These are phyloP conservation scores for Lyophyllum semitale DNA, from an alignment of 768 basidiomycete species.

Conservation along the genomic window DNA sequence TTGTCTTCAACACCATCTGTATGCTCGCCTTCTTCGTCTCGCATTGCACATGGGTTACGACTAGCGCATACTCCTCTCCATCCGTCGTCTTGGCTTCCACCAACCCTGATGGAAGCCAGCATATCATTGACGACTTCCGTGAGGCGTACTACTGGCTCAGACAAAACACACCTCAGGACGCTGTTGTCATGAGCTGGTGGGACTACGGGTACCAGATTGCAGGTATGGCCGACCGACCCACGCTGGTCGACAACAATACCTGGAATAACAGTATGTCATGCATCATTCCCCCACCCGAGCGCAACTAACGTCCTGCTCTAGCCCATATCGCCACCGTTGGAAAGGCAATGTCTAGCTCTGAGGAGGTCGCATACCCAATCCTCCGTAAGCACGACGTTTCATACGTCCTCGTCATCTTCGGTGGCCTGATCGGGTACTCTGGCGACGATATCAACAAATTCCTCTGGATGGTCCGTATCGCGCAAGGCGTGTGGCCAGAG, in stretches of 20 bases:
- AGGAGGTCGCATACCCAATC: slow-evolving; percentile 97
- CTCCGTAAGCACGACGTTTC: slow-evolving; percentile 96
- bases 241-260: slow-evolving; percentile 97
- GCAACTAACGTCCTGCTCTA: slow-evolving; percentile 26
- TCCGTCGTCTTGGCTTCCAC: slow-evolving; percentile 90
- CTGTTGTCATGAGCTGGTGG: slow-evolving; percentile 99
- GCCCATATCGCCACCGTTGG: slow-evolving; percentile 99
- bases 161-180: slow-evolving; percentile 89
- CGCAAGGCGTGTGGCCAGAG: slow-evolving; percentile 97
- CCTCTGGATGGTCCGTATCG: slow-evolving; percentile 96
- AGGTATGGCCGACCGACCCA: slow-evolving; percentile 96
- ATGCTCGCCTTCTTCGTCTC: slow-evolving; percentile 90
- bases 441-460: slow-evolving; percentile 99
- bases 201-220: slow-evolving; percentile 99
- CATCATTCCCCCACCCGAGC: neutral
- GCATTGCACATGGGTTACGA: slow-evolving; percentile 97
- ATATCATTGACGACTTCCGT: slow-evolving; percentile 98
- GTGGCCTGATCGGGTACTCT: slow-evolving; percentile 93
- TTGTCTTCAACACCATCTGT: slow-evolving; percentile 72
- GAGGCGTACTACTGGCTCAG: slow-evolving; percentile 99
- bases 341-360: slow-evolving; percentile 93
- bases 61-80: slow-evolving; percentile 94
- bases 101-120: slow-evolving; percentile 80
- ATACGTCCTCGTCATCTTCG: slow-evolving; percentile 97
- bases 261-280: slow-evolving; percentile 93